Percentiles rank a stretch among this genome's conserved stretches.
phyloP scores from a whole-genome alignment of 768 basidiomycete species.

The Serendipita sp. region DNA sequence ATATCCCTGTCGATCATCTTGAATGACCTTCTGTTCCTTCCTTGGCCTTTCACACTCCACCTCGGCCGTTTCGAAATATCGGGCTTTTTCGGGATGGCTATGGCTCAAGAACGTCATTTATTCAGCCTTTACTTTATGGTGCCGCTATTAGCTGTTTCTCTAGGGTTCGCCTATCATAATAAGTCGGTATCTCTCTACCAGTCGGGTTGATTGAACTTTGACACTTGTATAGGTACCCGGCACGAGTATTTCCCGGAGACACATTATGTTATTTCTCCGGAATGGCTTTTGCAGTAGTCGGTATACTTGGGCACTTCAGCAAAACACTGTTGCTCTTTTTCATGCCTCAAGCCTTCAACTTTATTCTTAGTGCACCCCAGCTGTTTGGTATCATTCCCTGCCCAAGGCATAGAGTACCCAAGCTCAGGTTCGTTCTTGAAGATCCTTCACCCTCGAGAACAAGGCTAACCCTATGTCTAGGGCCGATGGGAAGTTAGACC shows the following conservation, averaged over 20 bases:
- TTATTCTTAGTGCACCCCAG: slow-evolving; percentile 85
- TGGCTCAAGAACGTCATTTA: slow-evolving; percentile 75
- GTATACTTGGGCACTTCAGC: slow-evolving; percentile 92
- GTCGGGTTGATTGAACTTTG: neutral
- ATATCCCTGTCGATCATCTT: slow-evolving; percentile 80
- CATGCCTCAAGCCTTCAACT: slow-evolving; percentile 96
- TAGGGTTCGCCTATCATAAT: slow-evolving; percentile 87
- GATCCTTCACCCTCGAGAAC: slow-evolving; percentile 27
- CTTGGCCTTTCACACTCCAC: slow-evolving; percentile 51
- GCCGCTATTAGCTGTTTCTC: slow-evolving; percentile 78
- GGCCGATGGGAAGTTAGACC: slow-evolving; percentile 29
- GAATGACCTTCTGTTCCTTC: slow-evolving; percentile 90
- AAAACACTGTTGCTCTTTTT: slow-evolving; percentile 95
- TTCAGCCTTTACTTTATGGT: slow-evolving; percentile 96
- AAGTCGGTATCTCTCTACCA: slow-evolving; percentile 40
- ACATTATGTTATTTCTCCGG: slow-evolving; percentile 95
- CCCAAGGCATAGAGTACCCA: slow-evolving; percentile 85
- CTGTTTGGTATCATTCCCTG: slow-evolving; percentile 87
- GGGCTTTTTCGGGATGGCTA: slow-evolving; percentile 38
- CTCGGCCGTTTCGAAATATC: neutral
- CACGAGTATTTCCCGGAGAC: slow-evolving; percentile 87
- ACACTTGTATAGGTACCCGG: slow-evolving; percentile 63
- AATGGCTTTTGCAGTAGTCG: slow-evolving; percentile 97
- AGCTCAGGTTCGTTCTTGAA: slow-evolving; percentile 19
- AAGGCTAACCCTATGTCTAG: slow-evolving; percentile 42